These are phyloP conservation scores for Dendrobium officinale DNA, from an alignment of 106 monocot genomes.

Conservation along the genomic window DNA sequence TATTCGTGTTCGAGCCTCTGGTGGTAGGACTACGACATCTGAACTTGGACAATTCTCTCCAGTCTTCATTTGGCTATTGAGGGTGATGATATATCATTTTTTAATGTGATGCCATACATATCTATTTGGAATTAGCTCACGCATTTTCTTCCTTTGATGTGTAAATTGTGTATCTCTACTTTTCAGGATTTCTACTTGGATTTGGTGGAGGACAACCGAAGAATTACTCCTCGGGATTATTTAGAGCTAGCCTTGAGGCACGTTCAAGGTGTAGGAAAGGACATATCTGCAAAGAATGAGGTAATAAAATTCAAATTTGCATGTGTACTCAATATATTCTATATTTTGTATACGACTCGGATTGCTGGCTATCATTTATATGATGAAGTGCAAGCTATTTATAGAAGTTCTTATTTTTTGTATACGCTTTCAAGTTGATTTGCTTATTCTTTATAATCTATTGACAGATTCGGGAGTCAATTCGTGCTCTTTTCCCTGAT, in stretches of 20 bases:
- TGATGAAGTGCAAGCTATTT: too few relatives aligned
- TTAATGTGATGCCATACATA: too few relatives aligned
- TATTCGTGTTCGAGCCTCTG: slow-evolving; percentile 90
- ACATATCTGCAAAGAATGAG: slow-evolving; percentile 87
- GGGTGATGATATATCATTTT: slow-evolving; percentile 1
- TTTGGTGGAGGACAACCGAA: slow-evolving; percentile 71
- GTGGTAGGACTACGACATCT: slow-evolving; percentile 51
- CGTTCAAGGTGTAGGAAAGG: slow-evolving; percentile 55
- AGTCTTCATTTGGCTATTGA: slow-evolving; percentile 70
- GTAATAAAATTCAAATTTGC: slow-evolving; percentile 4
- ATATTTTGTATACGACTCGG: too few relatives aligned
- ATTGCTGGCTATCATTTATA: too few relatives aligned
- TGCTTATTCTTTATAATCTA: background rate
- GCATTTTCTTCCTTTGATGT: too few relatives aligned
- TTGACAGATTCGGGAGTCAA: slow-evolving; percentile 81
- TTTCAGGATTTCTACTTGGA: slow-evolving; percentile 75
- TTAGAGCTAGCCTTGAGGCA: slow-evolving; percentile 87
- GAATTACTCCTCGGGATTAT: slow-evolving; percentile 89
- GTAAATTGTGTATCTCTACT: too few relatives aligned
- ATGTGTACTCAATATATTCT: too few relatives aligned
- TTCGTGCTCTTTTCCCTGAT: slow-evolving; percentile 93
- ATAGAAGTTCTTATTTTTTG: too few relatives aligned
- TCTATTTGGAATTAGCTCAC: too few relatives aligned
- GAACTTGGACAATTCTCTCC: slow-evolving; percentile 75
- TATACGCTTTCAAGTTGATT: too few relatives aligned